Conservation (phyloP, 345 rosid species). For the Bretschneidera sinensis region DNA sequence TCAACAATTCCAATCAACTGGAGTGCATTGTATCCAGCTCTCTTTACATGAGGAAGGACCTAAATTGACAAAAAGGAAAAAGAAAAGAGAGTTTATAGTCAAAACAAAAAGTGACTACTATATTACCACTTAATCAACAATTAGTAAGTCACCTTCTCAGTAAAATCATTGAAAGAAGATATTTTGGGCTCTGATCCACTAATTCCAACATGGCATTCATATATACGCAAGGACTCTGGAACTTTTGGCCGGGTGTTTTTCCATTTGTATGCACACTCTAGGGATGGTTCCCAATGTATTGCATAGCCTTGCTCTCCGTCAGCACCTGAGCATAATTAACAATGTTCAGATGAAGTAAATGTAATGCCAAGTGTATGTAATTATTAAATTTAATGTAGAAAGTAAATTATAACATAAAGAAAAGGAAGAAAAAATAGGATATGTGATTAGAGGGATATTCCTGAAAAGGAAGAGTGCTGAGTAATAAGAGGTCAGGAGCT, state of each 20-base stretch:
- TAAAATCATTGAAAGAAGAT: conserved; percentile 75
- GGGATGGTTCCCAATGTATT: conserved; percentile 95
- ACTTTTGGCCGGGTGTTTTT: conserved; percentile 47
- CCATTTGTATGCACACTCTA: conserved; percentile 77
- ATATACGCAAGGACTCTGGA: conserved; percentile 84
- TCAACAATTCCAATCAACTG: conserved; percentile 88
- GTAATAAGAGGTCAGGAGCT: no score
- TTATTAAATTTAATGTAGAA: no score
- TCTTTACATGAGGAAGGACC: conserved; percentile 93
- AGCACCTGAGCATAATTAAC: conserved; percentile 38
- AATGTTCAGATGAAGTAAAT: conserved; percentile 4
- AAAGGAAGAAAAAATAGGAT: no score
- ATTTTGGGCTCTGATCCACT: conserved; percentile 84
- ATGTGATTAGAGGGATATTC: no score
- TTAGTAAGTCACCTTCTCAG: conserved; percentile 49
- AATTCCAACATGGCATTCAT: conserved; percentile 95
- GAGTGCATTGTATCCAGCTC: conserved; percentile 88
- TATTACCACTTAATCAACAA: not conserved
- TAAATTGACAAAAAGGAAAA: conserved; percentile 18
- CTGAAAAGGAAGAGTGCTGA: no score
- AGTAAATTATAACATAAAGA: no score
- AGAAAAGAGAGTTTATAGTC: not conserved
- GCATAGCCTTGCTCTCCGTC: conserved; percentile 80
- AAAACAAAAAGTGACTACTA: conserved; percentile 4
- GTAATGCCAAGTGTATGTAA: not conserved